phyloP scores from a whole-genome alignment of 345 rosid species.

The Gossypium ekmanianum region DNA sequence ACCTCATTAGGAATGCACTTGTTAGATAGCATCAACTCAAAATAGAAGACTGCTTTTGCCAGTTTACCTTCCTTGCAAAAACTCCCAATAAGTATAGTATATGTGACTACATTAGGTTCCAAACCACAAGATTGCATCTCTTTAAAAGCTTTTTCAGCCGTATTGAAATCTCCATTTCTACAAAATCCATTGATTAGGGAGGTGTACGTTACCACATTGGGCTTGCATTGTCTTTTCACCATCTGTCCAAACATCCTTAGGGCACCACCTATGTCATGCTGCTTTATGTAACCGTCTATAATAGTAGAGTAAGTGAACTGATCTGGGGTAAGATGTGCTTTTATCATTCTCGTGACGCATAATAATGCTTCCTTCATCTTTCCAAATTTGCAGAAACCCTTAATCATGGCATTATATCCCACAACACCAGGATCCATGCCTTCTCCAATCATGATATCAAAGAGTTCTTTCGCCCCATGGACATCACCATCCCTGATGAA shows the following conservation, averaged over 20 bases:
- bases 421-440: constrained; percentile 60
- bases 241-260: not conserved
- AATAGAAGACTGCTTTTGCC: constrained; percentile 55
- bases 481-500: constrained; percentile 56
- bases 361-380: constrained; percentile 58
- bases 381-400: constrained; percentile 80
- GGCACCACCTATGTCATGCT: not conserved
- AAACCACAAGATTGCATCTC: constrained; percentile 55
- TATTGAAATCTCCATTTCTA: constrained; percentile 41
- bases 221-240: constrained; percentile 51
- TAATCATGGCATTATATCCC: constrained; percentile 77
- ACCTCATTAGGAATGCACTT: constrained; percentile 66
- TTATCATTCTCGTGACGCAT: constrained; percentile 25
- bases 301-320: constrained; percentile 3
- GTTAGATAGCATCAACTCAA: constrained; percentile 68
- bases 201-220: constrained; percentile 75
- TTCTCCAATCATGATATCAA: constrained; percentile 45
- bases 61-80: constrained; percentile 61
- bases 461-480: constrained; percentile 56
- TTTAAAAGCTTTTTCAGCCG: constrained; percentile 56
- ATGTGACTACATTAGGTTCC: constrained; percentile 77
- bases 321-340: not conserved
- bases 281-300: constrained; percentile 1
- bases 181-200: constrained; percentile 75
- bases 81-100: constrained; percentile 60